Evolutionary conservation across 305 asterid genomes (phyloP).

Genomic region (Fraxinus sp.): DNA sequence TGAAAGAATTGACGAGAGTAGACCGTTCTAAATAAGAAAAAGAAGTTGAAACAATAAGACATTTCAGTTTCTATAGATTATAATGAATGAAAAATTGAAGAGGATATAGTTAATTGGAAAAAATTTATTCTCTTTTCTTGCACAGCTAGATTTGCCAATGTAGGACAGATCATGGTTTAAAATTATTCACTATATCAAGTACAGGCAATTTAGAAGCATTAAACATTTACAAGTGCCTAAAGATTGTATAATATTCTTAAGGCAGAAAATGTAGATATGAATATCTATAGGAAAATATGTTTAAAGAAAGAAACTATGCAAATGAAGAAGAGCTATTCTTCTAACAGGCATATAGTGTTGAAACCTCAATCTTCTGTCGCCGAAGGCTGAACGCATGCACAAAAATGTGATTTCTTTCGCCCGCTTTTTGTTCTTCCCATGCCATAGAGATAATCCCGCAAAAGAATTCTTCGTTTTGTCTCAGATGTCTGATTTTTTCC

Average conservation of each 20-base stretch:
- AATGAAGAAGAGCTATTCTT: constrained; percentile 18
- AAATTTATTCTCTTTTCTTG: not conserved
- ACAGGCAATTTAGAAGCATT: not conserved
- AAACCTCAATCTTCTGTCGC: constrained; percentile 57
- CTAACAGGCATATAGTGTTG: not conserved
- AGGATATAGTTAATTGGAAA: not conserved
- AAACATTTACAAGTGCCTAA: constrained; percentile 28
- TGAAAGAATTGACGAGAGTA: not conserved
- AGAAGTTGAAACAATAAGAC: not conserved
- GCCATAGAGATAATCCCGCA: constrained; percentile 75
- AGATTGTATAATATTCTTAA: not conserved
- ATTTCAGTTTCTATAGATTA: not conserved
- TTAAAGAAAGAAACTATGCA: constrained; percentile 12
- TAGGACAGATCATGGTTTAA: not conserved
- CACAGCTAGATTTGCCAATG: not conserved
- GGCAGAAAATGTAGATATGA: constrained; percentile 12
- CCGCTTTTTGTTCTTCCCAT: constrained; percentile 42
- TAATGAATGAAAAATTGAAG: not conserved
- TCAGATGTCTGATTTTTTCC: constrained; percentile 48
- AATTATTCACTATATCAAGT: not conserved
- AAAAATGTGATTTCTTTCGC: constrained; percentile 60
- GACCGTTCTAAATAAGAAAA: not conserved
- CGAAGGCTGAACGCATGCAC: constrained; percentile 78
- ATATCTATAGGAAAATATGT: constrained; percentile 2
- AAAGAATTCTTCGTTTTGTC: constrained; percentile 54